Evolutionary conservation across 106 monocot genomes (phyloP), one percentile per base, ranked within the genome.

Genomic region (Acanthochlamys bracteata): DNA sequence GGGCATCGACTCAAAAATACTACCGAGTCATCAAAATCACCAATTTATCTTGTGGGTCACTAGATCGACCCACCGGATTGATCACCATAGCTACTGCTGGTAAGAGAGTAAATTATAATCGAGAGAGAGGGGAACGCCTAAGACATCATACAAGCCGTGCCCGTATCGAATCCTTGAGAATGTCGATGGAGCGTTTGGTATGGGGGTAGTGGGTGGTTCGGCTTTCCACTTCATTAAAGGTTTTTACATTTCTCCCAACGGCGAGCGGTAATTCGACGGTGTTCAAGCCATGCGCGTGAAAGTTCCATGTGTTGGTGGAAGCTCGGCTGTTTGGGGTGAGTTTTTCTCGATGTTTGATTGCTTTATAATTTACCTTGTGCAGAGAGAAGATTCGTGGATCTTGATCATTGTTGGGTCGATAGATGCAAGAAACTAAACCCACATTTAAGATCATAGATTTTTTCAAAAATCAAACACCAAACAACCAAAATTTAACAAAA

Each of bases 301-400:
- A 65, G 88, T 84, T 21, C 84, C 86, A 1, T 82, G 93, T 55
- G 80, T 93, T 57, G 93, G 88, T 25, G 93, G 93, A 7, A 78
- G 85, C 82, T 93, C 88, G 57, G 88, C 93, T n/a, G 93, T 88
- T n/a, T 93, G 93, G 88, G 93, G 93, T 27, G 88, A 88, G 6
- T 85, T 88, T 53, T 93, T 93, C 80, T 93, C 88, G 21, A 68
- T 78, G 68, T 93, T 89, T 64, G 88, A 93, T 41, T 88, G 93
- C 75, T 64, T 80, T 75, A 89, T 89, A 84, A 88, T 93, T 51
- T 93, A 85, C 68, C 43, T 84, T 41, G 76, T 88, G 70, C 92
- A 93, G 82, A 89, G 83, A 77, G 93, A 93, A 77, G 93, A 93
- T 39, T 88, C 93, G 0, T 89, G 88, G 88, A 93, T 89, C 56